phyloP scores from a whole-genome alignment of 2,329 filamentous ascomycete genomes.

The Fusarium verticillioides region DNA sequence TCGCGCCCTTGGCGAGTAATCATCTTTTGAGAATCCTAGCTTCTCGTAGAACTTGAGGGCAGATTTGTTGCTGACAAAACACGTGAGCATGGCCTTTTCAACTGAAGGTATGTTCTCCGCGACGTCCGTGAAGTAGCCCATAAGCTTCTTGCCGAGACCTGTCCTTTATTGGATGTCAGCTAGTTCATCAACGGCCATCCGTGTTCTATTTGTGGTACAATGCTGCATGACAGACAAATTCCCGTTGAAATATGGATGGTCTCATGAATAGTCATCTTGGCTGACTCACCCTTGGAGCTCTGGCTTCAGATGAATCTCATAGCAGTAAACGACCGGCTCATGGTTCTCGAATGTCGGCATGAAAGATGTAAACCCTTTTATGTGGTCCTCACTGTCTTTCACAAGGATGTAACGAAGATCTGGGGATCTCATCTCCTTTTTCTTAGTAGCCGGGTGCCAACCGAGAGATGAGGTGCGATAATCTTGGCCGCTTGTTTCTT shows the following conservation, averaged over 20 bases:
- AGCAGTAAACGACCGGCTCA: constrained; percentile 77
- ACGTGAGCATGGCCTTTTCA: constrained; percentile 78
- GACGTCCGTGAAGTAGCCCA: constrained; percentile 64
- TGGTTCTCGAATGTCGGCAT: constrained; percentile 78
- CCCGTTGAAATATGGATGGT: constrained; percentile 7
- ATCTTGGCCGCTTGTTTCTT: constrained; percentile 70
- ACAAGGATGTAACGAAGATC: constrained; percentile 77
- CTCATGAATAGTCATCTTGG: background rate
- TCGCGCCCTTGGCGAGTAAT: constrained; percentile 64
- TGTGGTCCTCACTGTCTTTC: constrained; percentile 45
- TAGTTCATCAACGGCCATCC: constrained; percentile 13
- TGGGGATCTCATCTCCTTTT: constrained; percentile 72
- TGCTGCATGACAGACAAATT: background rate
- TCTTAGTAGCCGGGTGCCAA: constrained; percentile 72
- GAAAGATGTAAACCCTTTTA: constrained; percentile 71
- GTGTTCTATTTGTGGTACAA: constrained; percentile 1
- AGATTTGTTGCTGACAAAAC: constrained; percentile 70
- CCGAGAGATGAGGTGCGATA: constrained; percentile 71
- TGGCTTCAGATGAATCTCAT: constrained; percentile 76
- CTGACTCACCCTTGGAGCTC: constrained; percentile 63
- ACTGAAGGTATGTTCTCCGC: constrained; percentile 65
- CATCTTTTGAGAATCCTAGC: constrained; percentile 67
- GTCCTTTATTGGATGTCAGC: constrained; percentile 54
- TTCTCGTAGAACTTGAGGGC: constrained; percentile 71
- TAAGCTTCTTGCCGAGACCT: constrained; percentile 70